phyloP scores from a whole-genome alignment of 2,329 filamentous ascomycete species.

The Neurospora sp. region DNA sequence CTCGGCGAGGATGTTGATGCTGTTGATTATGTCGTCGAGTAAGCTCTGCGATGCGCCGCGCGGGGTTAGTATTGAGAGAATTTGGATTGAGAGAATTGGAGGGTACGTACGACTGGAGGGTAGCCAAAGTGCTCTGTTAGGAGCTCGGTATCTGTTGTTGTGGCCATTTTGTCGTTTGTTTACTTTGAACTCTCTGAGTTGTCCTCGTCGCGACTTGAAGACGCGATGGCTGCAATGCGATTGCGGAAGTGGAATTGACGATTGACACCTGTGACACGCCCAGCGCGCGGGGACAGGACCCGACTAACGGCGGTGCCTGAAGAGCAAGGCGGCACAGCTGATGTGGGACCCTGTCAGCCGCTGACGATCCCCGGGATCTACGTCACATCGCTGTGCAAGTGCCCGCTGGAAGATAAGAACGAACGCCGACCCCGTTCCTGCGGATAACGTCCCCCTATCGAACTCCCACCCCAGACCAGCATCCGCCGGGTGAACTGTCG shows the following conservation, averaged over 20 bases:
- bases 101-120: conserved; percentile 66
- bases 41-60: conserved; percentile 52
- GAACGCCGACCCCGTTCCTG: background rate
- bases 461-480: background rate
- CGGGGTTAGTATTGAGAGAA: background rate
- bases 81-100: background rate
- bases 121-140: conserved; percentile 95
- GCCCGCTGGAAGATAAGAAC: background rate
- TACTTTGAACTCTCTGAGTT: background rate
- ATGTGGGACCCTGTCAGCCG: background rate
- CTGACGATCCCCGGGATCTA: conserved; percentile 1
- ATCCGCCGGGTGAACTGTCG: background rate
- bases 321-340: conserved; percentile 8
- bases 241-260: conserved; percentile 1
- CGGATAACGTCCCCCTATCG: background rate
- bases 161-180: conserved; percentile 17
- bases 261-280: background rate
- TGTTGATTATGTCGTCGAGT: conserved; percentile 97
- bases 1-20: conserved; percentile 87
- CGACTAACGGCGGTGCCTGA: conserved; percentile 5
- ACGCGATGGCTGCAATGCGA: conserved; percentile 4
- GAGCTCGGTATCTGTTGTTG: conserved; percentile 49
- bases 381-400: conserved; percentile 4
- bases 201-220: background rate
- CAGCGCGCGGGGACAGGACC: background rate